These are phyloP conservation scores for Aspergillus ibericus DNA, from an alignment of 2,329 filamentous ascomycete genomes.

Conservation along the genomic window DNA sequence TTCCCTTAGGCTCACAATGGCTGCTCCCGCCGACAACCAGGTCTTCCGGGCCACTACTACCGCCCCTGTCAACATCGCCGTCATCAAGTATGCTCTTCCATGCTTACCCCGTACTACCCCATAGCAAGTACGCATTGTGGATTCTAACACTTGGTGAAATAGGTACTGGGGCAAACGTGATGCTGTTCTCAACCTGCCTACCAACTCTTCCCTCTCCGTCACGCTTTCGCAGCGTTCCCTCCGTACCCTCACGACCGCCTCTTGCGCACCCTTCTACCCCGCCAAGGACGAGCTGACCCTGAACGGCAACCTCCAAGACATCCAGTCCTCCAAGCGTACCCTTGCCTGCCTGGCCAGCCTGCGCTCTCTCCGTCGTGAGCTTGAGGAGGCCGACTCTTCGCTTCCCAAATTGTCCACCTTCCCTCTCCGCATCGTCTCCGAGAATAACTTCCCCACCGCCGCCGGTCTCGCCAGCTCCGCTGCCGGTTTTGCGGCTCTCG, in stretches of 20 bases:
- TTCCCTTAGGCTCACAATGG: constrained; percentile 28
- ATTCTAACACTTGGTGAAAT: constrained; percentile 11
- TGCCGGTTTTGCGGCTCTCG: constrained; percentile 66
- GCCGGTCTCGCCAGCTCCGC: constrained; percentile 73
- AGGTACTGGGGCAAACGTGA: constrained; percentile 98
- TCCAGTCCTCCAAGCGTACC: constrained; percentile 78
- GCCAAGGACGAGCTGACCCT: constrained; percentile 72
- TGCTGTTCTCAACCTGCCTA: constrained; percentile 88
- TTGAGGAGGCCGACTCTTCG: constrained; percentile 70
- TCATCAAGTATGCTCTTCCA: constrained; percentile 72
- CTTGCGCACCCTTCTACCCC: constrained; percentile 73
- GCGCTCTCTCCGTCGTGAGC: constrained; percentile 69
- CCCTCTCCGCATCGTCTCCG: constrained; percentile 82
- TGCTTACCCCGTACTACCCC: constrained; percentile 8
- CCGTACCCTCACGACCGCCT: constrained; percentile 92
- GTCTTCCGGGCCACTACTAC: constrained; percentile 94
- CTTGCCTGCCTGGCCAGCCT: constrained; percentile 91
- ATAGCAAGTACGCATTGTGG: constrained; percentile 5
- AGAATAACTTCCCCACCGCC: constrained; percentile 99
- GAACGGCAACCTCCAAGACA: constrained; percentile 79
- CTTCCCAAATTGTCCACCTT: constrained; percentile 79
- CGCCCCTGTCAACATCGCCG: constrained; percentile 95
- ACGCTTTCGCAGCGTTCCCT: constrained; percentile 93
- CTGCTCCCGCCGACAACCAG: constrained; percentile 37
- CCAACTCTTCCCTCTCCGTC: constrained; percentile 95